Conservation (phyloP, 169 alveolate genomes). For the Plasmodium fragile region DNA sequence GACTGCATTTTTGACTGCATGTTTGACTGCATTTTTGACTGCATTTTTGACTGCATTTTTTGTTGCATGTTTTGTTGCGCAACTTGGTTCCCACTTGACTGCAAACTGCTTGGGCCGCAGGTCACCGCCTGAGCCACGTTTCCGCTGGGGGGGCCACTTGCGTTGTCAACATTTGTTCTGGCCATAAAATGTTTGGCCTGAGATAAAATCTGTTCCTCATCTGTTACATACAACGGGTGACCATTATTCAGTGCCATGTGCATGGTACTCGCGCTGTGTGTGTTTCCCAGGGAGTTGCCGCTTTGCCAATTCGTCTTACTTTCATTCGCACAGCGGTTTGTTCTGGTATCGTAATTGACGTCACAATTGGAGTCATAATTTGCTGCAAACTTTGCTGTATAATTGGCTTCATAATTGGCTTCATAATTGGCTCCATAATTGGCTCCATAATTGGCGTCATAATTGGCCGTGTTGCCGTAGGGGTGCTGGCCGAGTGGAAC, state of each 20-base stretch:
- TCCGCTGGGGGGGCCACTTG: not conserved
- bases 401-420: not conserved
- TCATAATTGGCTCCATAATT: not conserved
- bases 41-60: not conserved
- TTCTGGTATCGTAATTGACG: not conserved
- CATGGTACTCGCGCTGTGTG: not conserved
- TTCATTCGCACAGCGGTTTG: not conserved
- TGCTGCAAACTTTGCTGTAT: not conserved
- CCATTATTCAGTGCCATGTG: not conserved
- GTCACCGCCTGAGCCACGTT: not conserved
- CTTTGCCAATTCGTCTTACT: not conserved
- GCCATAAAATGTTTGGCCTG: not conserved
- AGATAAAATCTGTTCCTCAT: not conserved
- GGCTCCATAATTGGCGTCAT: not conserved
- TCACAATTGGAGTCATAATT: not conserved
- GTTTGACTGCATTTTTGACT: not conserved
- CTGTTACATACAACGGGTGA: not conserved
- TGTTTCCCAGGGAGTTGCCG: not conserved
- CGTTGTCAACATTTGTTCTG: not conserved
- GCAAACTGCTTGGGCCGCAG: not conserved
- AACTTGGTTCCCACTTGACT: not conserved
- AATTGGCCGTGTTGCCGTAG: not conserved
- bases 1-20: not conserved
- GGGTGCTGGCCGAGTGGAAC: not conserved
- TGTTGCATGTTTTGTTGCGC: not conserved